A percentile compares a stretch with the other conserved stretches of the same genome.
These are phyloP conservation scores for Eucalyptus decipiens DNA, from an alignment of 345 rosid species.

Conservation along the genomic window DNA sequence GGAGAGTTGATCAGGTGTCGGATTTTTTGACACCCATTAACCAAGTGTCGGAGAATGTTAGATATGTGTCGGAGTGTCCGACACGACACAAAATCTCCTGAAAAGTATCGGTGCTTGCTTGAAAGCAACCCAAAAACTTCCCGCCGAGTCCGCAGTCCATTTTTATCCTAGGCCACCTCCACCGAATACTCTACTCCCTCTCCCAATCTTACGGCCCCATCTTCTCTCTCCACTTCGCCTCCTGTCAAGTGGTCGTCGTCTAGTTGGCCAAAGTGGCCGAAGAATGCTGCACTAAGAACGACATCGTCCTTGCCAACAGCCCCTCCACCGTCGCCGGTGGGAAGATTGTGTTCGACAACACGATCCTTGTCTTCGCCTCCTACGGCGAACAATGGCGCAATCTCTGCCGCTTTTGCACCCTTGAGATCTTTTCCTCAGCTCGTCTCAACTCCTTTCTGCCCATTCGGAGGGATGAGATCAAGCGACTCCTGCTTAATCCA, in stretches of 20 bases:
- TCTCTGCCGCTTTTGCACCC: constrained; percentile 20
- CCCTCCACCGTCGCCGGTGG: not conserved
- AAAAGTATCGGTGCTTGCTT: no score
- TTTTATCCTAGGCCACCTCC: no score
- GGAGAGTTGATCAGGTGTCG: accelerated
- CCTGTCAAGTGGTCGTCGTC: not conserved
- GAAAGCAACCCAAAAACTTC: no score
- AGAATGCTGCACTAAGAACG: constrained; percentile 11
- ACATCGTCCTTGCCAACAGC: constrained; percentile 14
- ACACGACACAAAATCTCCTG: no score
- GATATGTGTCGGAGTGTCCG: accelerated
- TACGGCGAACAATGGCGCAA: constrained; percentile 42
- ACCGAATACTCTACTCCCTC: not conserved
- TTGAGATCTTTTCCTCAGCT: constrained; percentile 19
- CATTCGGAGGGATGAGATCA: constrained; percentile 18
- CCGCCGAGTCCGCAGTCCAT: no score
- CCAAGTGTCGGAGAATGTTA: accelerated
- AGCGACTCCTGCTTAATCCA: not conserved
- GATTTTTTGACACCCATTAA: no score
- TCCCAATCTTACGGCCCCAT: not conserved
- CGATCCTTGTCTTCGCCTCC: constrained; percentile 5
- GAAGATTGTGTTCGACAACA: constrained; percentile 11
- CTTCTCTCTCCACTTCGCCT: constrained; percentile 9
- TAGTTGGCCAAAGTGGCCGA: not conserved
- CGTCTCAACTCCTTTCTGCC: not conserved